These are phyloP conservation scores for Apiospora kogelbergensis DNA, from an alignment of 2,329 filamentous ascomycete species.

Conservation along the genomic window DNA sequence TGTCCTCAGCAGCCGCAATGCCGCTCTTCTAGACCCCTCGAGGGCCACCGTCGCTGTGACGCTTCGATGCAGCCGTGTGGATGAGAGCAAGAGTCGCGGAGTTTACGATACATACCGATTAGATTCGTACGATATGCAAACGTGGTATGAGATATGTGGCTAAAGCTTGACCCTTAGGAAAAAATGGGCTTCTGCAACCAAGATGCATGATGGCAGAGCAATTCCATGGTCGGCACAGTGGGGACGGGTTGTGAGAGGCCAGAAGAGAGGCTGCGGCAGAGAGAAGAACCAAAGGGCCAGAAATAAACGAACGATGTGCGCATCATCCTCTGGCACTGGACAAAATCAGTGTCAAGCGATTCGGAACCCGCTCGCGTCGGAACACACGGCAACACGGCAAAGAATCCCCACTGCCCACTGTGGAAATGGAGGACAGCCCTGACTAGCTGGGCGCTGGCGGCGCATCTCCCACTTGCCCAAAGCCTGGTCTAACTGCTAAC, in stretches of 20 bases:
- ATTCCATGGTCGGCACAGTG: not conserved
- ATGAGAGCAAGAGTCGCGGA: not conserved
- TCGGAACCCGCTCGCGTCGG: not conserved
- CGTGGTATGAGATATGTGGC: constrained; percentile 1
- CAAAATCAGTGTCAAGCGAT: not conserved
- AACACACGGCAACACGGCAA: not conserved
- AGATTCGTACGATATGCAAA: constrained; percentile 7
- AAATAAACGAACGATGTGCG: not conserved
- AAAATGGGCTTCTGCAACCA: not conserved
- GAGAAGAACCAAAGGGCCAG: not conserved
- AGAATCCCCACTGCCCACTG: not conserved
- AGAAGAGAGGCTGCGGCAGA: not conserved
- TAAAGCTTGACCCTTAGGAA: not conserved
- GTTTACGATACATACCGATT: constrained; percentile 3
- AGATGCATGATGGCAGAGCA: not conserved
- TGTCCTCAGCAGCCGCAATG: not conserved
- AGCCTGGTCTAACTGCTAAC: not conserved
- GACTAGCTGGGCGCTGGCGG: not conserved
- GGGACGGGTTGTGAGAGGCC: not conserved
- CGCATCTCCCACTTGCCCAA: not conserved
- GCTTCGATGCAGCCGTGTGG: not conserved
- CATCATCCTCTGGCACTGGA: not conserved
- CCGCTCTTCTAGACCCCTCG: not conserved
- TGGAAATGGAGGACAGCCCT: not conserved
- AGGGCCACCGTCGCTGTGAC: not conserved